Conservation (phyloP, 2,329 filamentous ascomycete genomes). For the Sporothrix brunneoviolacea region DNA sequence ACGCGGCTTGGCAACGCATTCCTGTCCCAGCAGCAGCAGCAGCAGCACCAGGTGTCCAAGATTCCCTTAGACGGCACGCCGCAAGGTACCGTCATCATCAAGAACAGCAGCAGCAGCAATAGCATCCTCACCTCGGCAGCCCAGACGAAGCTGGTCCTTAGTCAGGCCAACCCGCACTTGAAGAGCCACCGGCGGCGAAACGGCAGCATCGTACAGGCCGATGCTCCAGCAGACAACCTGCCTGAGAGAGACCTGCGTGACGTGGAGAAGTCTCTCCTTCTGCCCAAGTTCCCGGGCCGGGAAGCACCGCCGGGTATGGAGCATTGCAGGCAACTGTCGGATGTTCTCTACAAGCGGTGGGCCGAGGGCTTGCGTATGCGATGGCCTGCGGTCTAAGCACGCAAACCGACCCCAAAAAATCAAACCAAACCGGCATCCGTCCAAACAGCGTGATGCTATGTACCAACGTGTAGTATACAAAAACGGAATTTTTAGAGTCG, state of each 20-base stretch:
- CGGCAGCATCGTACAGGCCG: conserved; percentile 29
- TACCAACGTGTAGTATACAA: too few relatives aligned
- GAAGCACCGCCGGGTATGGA: conserved; percentile 69
- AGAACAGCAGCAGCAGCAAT: conserved; percentile 30
- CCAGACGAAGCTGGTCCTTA: conserved; percentile 64
- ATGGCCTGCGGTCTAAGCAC: conserved; percentile 17
- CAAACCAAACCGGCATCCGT: background rate
- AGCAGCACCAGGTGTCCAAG: conserved; percentile 23
- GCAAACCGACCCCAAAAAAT: too few relatives aligned
- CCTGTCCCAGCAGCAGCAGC: conserved; percentile 27
- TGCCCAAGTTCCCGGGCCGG: conserved; percentile 49
- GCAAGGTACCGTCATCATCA: conserved; percentile 52
- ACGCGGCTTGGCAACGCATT: conserved; percentile 53
- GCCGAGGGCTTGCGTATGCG: conserved; percentile 66
- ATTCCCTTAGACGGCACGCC: conserved; percentile 38
- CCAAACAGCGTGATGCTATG: too few relatives aligned
- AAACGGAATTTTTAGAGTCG: too few relatives aligned
- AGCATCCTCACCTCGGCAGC: conserved; percentile 31
- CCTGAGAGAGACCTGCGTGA: conserved; percentile 39
- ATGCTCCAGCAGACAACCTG: conserved; percentile 29
- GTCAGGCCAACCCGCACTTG: conserved; percentile 77
- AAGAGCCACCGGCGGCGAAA: conserved; percentile 69
- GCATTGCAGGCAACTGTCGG: conserved; percentile 80
- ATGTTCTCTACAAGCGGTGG: conserved; percentile 89
- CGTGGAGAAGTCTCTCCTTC: conserved; percentile 40